These are phyloP conservation scores for Candida pseudoviswanathii DNA, from an alignment of 1,139 yeast genomes.

Conservation along the genomic window DNA sequence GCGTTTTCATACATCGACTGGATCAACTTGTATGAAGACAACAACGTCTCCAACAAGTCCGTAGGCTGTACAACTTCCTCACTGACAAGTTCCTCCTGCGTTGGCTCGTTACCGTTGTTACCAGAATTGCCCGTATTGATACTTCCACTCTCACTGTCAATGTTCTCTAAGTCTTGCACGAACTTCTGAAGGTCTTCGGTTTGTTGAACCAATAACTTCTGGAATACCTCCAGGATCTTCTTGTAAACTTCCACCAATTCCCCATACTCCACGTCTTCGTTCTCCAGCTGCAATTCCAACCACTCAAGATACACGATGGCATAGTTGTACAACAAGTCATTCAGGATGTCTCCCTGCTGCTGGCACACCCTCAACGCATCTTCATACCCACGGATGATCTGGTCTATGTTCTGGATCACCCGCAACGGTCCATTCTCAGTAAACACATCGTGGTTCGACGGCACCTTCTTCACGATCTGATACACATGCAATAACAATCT, in stretches of 20 bases:
- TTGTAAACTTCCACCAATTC: slow-evolving; percentile 20
- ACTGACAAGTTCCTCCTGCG: slow-evolving; percentile 25
- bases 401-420: slow-evolving; percentile 32
- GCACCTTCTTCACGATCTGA: slow-evolving; percentile 15
- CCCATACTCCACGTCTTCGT: slow-evolving; percentile 15
- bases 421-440: not conserved
- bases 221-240: slow-evolving; percentile 22
- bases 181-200: slow-evolving; percentile 28
- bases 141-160: slow-evolving; percentile 8
- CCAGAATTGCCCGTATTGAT: not conserved
- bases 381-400: slow-evolving; percentile 43
- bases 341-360: slow-evolving; percentile 20
- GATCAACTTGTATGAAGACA: slow-evolving; percentile 31
- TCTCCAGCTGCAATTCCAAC: slow-evolving; percentile 37
- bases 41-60: slow-evolving; percentile 40
- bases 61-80: slow-evolving; percentile 39
- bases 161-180: slow-evolving; percentile 26
- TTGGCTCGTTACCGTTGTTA: slow-evolving; percentile 10
- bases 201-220: slow-evolving; percentile 25
- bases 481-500: slow-evolving; percentile 53
- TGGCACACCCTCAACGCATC: slow-evolving; percentile 27
- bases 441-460: slow-evolving; percentile 25
- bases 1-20: slow-evolving; percentile 34
- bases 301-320: slow-evolving; percentile 51
- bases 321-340: slow-evolving; percentile 48